Base-by-base conservation (phyloP, 2,329 filamentous ascomycete genomes). In the Hypoxylon sp. region DNA sequence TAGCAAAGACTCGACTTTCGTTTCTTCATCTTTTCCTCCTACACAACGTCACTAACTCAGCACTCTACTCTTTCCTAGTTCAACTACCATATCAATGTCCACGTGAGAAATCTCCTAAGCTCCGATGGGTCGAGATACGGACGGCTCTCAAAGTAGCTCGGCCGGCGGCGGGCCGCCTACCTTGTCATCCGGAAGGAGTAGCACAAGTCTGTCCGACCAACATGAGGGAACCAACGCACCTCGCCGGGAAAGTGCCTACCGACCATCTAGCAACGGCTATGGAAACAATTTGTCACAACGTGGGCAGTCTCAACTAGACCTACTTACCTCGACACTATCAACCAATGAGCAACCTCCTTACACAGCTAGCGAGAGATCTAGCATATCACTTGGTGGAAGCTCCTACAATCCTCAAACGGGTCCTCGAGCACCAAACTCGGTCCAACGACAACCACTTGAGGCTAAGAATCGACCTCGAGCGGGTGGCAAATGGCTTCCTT, bases 81-180 rank as follows among this genome's bases (percentile, higher is more conserved):
- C 26, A 22, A 12, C 5, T 12, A 11, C 12, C 42, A 32, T 4
- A n/a, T n/a, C n/a, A n/a, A n/a, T n/a, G n/a, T 12, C 9, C 24
- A 28, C 24, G 6, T 28, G 14, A 3, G 22, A 28, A 28, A 24
- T 16, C 6, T n/a, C 16, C 40, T n/a, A 33, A 44, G 4, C 26
- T 28, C 4, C 28, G 24, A 64, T 64, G 61, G 44, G 32, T 51
- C 44, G 24, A n/a, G 32, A 44, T n/a, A 24, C 24, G 6, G 20
- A 36, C 49, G n/a, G 9, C 5, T 12, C 22, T 9, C 36, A 9
- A 12, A 7, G 6, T 11, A 18, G 42, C 12, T 32, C 49, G 18
- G n/a, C 6, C 22, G 18, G 12, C 14, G n/a, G 8, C 11, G 26
- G 24, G 20, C 42, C 33, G 11, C 12, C 36, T 4, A 40, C 30